Evolutionary conservation across 176 grass and related monocot genomes (phyloP), one percentile per base, ranked within the genome.

Genomic region (Oryza officinalis): DNA sequence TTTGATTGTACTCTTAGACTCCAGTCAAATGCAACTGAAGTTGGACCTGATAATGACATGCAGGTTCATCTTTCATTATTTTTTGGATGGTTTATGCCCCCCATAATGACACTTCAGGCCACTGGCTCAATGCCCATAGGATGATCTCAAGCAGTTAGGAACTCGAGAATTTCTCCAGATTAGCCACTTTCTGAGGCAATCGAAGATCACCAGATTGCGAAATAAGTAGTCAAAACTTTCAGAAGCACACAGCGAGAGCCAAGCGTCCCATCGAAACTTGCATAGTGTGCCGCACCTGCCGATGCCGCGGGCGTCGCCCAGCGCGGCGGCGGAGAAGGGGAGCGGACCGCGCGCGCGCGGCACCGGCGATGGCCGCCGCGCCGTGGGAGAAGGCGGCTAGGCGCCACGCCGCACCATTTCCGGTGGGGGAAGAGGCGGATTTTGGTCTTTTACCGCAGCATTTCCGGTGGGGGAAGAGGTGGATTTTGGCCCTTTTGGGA

Each of bases 251-350:
- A 57, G 52, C 18, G 18, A 67, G 46, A 71, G 81, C 64, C 71
- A 49, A 46, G 15, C 33, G 7, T 13, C 13, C n/a, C 63, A 28
- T 35, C 28, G 69, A 23, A 76, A 23, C 57, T 59, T 59, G 28
- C 28, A 38, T 11, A 27, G 40, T 26, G 22, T 33, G 66, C 71
- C 65, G 33, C 35, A 67, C 80, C 88, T 84, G 46, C 59, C 46
- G 13, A 78, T 54, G 63, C 6, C 8, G 8, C 71, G 27, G 52
- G 76, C 80, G 47, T 50, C 14, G 9, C 79, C 27, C 4, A 83
- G 6, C 27, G 69, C 79, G 32, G 83, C 68, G 30, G 67, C 75
- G 17, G 83, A 92, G 70, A 65, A 84, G 68, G 87, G 86, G 83
- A 92, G 84, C 49, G 80, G 32, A 32, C 83, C 84, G 77, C 73